Evolutionary conservation across 139 green algal genomes (phyloP).

Genomic region (Chara braunii): DNA sequence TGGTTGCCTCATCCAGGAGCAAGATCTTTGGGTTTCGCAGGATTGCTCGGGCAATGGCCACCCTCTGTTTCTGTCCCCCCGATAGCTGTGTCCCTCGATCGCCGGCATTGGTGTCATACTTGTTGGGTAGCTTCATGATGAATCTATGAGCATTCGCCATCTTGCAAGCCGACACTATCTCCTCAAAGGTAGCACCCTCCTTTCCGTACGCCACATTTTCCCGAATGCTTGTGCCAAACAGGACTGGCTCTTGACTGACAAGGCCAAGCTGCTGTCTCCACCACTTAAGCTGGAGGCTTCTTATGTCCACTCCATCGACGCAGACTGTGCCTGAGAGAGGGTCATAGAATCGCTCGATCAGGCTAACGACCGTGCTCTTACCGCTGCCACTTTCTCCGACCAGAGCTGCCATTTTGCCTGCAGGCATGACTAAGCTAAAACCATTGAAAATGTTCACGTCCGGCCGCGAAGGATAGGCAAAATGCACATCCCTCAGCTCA

Average conservation of each 20-base stretch:
- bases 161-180: slow-evolving; percentile 46
- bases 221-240: slow-evolving; percentile 49
- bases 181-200: slow-evolving; percentile 20
- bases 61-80: slow-evolving; percentile 83
- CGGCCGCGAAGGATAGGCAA: slow-evolving; percentile 32
- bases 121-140: slow-evolving; percentile 44
- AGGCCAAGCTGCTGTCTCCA: slow-evolving; percentile 65
- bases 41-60: slow-evolving; percentile 85
- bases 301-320: slow-evolving; percentile 71
- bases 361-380: slow-evolving; percentile 84
- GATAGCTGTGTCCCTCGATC: slow-evolving; percentile 50
- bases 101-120: slow-evolving; percentile 37
- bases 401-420: slow-evolving; percentile 64
- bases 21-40: slow-evolving; percentile 67
- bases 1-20: slow-evolving; percentile 82
- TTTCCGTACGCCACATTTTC: slow-evolving; percentile 47
- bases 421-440: slow-evolving; percentile 1
- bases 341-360: slow-evolving; percentile 85
- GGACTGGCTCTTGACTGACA: slow-evolving; percentile 83
- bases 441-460: slow-evolving; percentile 15
- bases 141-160: slow-evolving; percentile 66
- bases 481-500: slow-evolving; percentile 27
- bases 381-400: slow-evolving; percentile 83
- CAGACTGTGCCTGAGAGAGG: slow-evolving; percentile 47
- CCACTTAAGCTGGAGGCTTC: slow-evolving; percentile 65